Evolutionary conservation across 2,329 filamentous ascomycete genomes (phyloP), one percentile per base, ranked within the genome.

Genomic region (Fusarium burgessii): DNA sequence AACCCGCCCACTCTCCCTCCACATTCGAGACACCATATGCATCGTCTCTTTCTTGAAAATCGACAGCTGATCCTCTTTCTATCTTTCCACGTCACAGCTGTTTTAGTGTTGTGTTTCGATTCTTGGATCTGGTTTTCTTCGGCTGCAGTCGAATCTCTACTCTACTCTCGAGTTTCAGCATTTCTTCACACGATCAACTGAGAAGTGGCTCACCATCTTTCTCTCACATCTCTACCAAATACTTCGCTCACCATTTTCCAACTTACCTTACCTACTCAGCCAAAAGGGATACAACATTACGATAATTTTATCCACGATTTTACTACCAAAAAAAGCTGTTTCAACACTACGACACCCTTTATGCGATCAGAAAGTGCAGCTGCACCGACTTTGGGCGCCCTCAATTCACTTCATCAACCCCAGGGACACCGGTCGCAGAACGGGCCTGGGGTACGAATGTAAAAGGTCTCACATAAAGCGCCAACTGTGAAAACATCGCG

Each of bases 21-120:
- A 70, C 68, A 74, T 75, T 76, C 74, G 78, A 80, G 78, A 80
- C 78, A 78, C 73, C 60, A 76, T 73, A 73, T 75, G 73, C 74
- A 76, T 74, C 77, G 77, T 69, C 74, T 70, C 62, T 63, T 71
- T 64, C 63, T 65, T 68, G 57, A 63, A 70, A 72, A 66, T 66
- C 71, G 64, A 69, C 67, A 62, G 51, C 62, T 74, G 61, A 74
- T 74, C 63, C 56, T 71, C 54, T 71, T 69, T 75, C 68, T 63
- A 62, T 73, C 70, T 62, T 69, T 71, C 66, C 68, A 65, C 65
- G 73, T 70, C 63, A 66, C 58, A 67, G 50, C 43, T 29, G 63
- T 71, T 73, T 69, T 58, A 62, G 61, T 63, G 46, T 70, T 57
- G 68, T 64, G 70, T 72, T 72, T 57, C 38, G 58, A 50, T 49